These are phyloP conservation scores for Sedum album DNA, from an alignment of 164 flowering plant species.

Conservation along the genomic window DNA sequence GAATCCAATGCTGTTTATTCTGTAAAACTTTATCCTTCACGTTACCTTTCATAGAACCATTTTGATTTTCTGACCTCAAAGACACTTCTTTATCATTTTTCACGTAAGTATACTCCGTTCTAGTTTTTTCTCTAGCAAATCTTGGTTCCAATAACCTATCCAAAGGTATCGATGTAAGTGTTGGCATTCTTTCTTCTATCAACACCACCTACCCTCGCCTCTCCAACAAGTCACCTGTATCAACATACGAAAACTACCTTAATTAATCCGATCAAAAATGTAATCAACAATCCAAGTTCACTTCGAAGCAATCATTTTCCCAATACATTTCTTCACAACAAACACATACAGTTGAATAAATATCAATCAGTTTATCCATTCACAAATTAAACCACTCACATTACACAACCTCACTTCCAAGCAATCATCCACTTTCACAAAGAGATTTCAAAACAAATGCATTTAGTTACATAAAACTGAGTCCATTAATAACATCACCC, in stretches of 20 bases:
- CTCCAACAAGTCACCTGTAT: not conserved
- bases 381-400: no score
- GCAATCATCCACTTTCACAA: no score
- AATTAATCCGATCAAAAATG: not conserved
- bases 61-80: not conserved
- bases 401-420: no score
- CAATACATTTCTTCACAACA: not conserved
- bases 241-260: not conserved
- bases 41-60: conserved; percentile 12
- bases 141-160: conserved; percentile 69
- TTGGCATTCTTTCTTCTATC: conserved; percentile 49
- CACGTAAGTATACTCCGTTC: conserved; percentile 15
- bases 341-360: no score
- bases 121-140: conserved; percentile 11
- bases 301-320: not conserved
- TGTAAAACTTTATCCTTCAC: conserved; percentile 23
- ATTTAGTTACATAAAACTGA: no score
- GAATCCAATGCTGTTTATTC: conserved; percentile 29
- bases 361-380: no score
- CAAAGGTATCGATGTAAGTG: conserved; percentile 57
- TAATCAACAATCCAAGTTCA: not conserved
- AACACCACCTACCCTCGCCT: conserved; percentile 10
- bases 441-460: no score
- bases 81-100: conserved; percentile 10
- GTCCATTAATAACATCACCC: no score